These are phyloP conservation scores for Cucurbita ficifolia DNA, from an alignment of 306 rosid species.

Conservation along the genomic window DNA sequence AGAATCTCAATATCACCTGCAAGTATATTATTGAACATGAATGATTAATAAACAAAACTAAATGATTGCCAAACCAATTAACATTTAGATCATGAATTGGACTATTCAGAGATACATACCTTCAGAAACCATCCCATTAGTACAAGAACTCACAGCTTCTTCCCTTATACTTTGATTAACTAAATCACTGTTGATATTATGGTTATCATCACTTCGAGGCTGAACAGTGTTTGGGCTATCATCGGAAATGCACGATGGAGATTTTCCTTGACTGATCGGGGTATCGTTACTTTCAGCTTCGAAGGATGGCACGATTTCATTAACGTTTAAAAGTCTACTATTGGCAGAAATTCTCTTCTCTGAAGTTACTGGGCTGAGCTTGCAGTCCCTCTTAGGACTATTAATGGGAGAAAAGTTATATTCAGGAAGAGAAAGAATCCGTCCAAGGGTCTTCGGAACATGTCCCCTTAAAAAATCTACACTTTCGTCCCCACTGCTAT, in stretches of 20 bases:
- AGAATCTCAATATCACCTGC: conserved; percentile 34
- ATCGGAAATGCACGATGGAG: conserved; percentile 15
- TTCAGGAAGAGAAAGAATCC: conserved; percentile 84
- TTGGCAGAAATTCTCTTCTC: conserved; percentile 35
- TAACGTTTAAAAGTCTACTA: conserved; percentile 21
- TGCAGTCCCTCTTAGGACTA: conserved; percentile 73
- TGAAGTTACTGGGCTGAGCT: conserved; percentile 46
- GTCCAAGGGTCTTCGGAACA: conserved; percentile 55
- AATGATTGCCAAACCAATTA: background rate
- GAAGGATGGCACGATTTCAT: conserved; percentile 25
- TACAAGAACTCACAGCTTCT: conserved; percentile 10
- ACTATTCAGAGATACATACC: conserved; percentile 32
- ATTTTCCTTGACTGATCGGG: conserved; percentile 28
- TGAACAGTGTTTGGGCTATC: conserved; percentile 23
- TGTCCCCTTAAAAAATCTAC: conserved; percentile 39
- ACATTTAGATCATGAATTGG: background rate
- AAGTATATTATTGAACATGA: conserved; percentile 7
- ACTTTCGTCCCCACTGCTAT: conserved; percentile 47
- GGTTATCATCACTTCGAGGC: conserved; percentile 23
- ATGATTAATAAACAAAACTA: conserved; percentile 3
- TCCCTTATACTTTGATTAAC: conserved; percentile 19
- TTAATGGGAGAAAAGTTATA: conserved; percentile 51
- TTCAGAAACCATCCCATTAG: conserved; percentile 33
- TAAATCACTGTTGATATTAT: conserved; percentile 14
- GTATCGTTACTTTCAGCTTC: conserved; percentile 14